phyloP scores from a whole-genome alignment of 2,329 filamentous ascomycete genomes.

The Rasamsonia emersonii region DNA sequence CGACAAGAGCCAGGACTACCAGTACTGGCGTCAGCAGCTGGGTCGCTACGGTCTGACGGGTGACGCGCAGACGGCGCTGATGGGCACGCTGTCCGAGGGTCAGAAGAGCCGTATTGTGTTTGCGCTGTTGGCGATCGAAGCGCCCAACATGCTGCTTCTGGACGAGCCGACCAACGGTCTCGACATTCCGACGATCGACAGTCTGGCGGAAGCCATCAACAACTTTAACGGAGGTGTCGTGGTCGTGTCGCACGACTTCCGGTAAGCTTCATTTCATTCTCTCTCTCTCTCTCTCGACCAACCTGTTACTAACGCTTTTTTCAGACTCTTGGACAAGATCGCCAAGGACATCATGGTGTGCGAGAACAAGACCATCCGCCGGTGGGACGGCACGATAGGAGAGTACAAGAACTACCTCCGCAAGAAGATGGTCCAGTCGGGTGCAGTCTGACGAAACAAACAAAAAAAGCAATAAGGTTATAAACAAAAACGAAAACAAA shows the following conservation, averaged over 20 bases:
- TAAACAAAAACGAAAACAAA: slow-evolving; percentile 1
- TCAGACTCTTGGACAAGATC: slow-evolving; percentile 93
- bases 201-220: slow-evolving; percentile 94
- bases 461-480: not conserved
- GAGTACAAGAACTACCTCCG: slow-evolving; percentile 97
- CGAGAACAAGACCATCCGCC: slow-evolving; percentile 88
- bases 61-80: slow-evolving; percentile 89
- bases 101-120: slow-evolving; percentile 99
- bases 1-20: slow-evolving; percentile 87
- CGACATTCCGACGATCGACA: slow-evolving; percentile 97
- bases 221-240: slow-evolving; percentile 93
- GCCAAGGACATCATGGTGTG: slow-evolving; percentile 99
- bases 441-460: slow-evolving; percentile 61
- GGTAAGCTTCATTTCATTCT: slow-evolving; percentile 49
- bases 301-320: slow-evolving; percentile 10
- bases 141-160: slow-evolving; percentile 93
- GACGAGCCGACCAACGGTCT: slow-evolving; percentile 99
- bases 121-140: slow-evolving; percentile 86
- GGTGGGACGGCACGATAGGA: slow-evolving; percentile 82
- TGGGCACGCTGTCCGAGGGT: slow-evolving; percentile 95
- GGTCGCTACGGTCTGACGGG: slow-evolving; percentile 89
- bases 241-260: slow-evolving; percentile 97
- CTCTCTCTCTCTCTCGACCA: slow-evolving; percentile 7
- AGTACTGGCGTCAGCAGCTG: slow-evolving; percentile 98
- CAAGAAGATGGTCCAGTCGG: slow-evolving; percentile 93